Percentiles rank a stretch among this genome's conserved stretches.
phyloP scores from a whole-genome alignment of 345 rosid species.

The Syzygium aqueum region DNA sequence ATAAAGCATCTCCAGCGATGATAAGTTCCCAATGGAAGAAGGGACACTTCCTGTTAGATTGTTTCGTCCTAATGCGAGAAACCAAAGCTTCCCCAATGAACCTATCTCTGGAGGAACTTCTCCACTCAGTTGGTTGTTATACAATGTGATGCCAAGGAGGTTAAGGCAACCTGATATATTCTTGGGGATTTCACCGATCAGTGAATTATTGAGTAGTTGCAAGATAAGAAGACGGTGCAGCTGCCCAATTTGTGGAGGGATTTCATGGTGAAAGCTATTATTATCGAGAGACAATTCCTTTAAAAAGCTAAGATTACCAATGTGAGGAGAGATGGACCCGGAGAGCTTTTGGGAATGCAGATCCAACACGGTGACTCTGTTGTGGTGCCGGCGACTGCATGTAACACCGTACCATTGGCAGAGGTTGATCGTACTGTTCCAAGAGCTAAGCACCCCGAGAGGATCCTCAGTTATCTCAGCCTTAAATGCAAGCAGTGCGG shows the following conservation, averaged over 20 bases:
- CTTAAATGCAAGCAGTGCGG: background rate
- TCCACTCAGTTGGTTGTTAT: background rate
- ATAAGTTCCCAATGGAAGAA: conserved; percentile 12
- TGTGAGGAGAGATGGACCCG: background rate
- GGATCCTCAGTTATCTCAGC: background rate
- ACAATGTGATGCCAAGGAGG: background rate
- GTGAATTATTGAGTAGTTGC: background rate
- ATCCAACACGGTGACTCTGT: background rate
- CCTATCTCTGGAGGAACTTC: conserved; percentile 12
- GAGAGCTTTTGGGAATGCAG: background rate
- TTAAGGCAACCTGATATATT: conserved; percentile 9
- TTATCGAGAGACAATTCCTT: background rate
- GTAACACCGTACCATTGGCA: background rate
- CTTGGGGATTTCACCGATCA: conserved; percentile 6
- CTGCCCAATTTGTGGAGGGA: background rate
- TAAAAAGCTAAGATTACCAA: background rate
- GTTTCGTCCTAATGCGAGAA: background rate
- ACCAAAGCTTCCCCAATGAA: background rate
- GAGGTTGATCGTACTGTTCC: background rate
- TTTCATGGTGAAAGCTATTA: background rate
- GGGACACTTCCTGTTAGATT: conserved; percentile 17
- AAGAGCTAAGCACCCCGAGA: background rate
- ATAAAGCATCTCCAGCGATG: background rate
- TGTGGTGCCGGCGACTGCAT: background rate
- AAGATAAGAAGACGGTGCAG: conserved; percentile 5